Conservation (phyloP, 208 protist genomes). For the Trypanosoma lewisi region DNA sequence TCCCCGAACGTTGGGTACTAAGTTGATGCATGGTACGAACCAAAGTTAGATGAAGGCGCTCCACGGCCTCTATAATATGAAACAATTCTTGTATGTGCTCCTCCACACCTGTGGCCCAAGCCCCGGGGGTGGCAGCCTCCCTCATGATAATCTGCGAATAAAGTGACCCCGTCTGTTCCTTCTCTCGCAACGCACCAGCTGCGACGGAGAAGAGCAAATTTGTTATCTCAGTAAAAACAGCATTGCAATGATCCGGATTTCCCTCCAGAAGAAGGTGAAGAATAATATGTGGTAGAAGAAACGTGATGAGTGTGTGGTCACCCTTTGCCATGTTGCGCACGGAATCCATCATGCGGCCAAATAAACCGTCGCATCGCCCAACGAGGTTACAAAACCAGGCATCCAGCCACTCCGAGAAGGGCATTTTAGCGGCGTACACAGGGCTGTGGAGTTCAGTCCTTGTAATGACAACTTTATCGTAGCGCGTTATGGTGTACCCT, state of each 20-base stretch:
- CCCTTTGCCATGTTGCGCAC: slow-evolving; percentile 86
- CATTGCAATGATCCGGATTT: slow-evolving; percentile 29
- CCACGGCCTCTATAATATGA: slow-evolving; percentile 64
- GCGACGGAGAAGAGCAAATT: slow-evolving; percentile 14
- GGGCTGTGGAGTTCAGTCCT: slow-evolving; percentile 45
- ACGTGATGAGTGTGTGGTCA: slow-evolving; percentile 52
- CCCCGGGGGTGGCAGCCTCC: slow-evolving; percentile 9
- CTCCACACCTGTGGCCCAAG: slow-evolving; percentile 23
- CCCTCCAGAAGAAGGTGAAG: slow-evolving; percentile 54
- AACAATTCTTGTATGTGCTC: slow-evolving; percentile 78
- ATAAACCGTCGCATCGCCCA: slow-evolving; percentile 41
- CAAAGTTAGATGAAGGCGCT: slow-evolving; percentile 55
- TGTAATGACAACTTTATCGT: slow-evolving; percentile 48
- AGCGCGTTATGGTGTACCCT: slow-evolving; percentile 76
- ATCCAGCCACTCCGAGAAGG: slow-evolving; percentile 62
- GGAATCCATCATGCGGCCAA: slow-evolving; percentile 60
- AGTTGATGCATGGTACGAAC: slow-evolving; percentile 23
- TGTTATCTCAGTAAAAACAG: slow-evolving; percentile 53
- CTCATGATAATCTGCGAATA: slow-evolving; percentile 47
- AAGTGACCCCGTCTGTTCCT: slow-evolving; percentile 20
- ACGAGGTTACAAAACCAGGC: slow-evolving; percentile 69
- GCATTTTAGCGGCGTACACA: slow-evolving; percentile 52
- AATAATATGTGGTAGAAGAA: slow-evolving; percentile 75
- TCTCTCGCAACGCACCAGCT: neutral
- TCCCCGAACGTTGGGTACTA: slow-evolving; percentile 4